These are phyloP conservation scores for Cruciata laevipes DNA, from an alignment of 257 asterid species.

Conservation along the genomic window DNA sequence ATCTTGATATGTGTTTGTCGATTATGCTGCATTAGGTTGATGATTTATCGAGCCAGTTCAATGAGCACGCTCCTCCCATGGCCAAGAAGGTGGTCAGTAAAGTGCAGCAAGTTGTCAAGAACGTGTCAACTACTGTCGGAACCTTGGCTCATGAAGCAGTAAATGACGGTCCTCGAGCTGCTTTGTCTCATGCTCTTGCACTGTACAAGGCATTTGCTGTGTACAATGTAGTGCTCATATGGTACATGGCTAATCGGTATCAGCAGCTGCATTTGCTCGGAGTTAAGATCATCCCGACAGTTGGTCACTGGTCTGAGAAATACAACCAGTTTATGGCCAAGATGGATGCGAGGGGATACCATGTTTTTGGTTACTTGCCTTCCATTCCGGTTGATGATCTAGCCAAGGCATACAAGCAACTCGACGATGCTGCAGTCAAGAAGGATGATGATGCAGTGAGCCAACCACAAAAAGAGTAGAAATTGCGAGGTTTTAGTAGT, in stretches of 20 bases:
- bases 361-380: conserved; percentile 43
- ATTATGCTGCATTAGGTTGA: conserved; percentile 25
- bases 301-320: conserved; percentile 43
- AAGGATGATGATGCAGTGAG: conserved; percentile 29
- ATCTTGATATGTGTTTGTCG: background rate
- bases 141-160: conserved; percentile 45
- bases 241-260: conserved; percentile 36
- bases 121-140: conserved; percentile 28
- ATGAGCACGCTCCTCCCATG: conserved; percentile 48
- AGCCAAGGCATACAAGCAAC: conserved; percentile 54
- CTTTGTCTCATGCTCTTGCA: conserved; percentile 36
- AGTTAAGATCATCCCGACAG: conserved; percentile 36
- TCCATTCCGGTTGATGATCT: conserved; percentile 63
- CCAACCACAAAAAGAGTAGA: background rate
- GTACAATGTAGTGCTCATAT: conserved; percentile 29
- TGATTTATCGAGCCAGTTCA: conserved; percentile 33
- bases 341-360: conserved; percentile 45
- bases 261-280: conserved; percentile 43
- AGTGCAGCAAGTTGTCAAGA: conserved; percentile 25
- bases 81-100: conserved; percentile 36
- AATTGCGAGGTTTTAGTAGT: background rate
- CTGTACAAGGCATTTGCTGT: conserved; percentile 39
- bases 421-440: conserved; percentile 40
- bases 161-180: conserved; percentile 52
- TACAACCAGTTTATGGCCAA: conserved; percentile 44